Conservation (phyloP, 495 filamentous ascomycete species). For the Penicillium ucsense region DNA sequence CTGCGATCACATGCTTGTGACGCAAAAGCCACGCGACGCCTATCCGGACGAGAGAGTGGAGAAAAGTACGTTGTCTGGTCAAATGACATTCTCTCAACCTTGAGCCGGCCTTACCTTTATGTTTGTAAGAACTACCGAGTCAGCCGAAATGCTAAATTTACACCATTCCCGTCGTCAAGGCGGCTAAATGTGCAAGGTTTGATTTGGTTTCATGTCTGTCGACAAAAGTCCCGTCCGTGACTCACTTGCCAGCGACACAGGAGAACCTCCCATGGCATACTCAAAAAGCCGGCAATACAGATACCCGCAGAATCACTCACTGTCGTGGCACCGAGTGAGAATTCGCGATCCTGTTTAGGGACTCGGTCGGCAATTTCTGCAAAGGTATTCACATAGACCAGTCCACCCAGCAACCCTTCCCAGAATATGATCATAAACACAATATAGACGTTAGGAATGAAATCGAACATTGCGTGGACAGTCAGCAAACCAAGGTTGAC, state of each 20-base stretch:
- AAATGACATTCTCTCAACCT: no score
- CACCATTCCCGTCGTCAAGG: not conserved
- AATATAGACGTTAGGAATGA: conserved; percentile 74
- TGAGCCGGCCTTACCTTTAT: no score
- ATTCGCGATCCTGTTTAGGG: conserved; percentile 68
- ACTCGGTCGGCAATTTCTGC: conserved; percentile 82
- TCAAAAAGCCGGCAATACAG: conserved; percentile 76
- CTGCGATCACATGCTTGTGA: conserved; percentile 19
- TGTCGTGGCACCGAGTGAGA: conserved; percentile 77
- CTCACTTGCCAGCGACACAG: conserved; percentile 74
- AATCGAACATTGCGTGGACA: conserved; percentile 63
- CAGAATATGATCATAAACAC: conserved; percentile 84
- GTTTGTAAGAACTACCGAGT: not conserved
- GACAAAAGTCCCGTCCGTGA: conserved; percentile 72
- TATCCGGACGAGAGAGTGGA: no score
- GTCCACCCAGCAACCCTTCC: conserved; percentile 84
- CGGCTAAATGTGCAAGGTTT: not conserved
- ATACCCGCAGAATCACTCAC: conserved; percentile 91
- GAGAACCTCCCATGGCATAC: conserved; percentile 74
- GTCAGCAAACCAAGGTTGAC: conserved; percentile 66
- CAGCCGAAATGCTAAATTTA: not conserved
- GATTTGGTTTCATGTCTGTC: conserved; percentile 12
- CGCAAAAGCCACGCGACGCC: not conserved
- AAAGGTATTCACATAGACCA: conserved; percentile 93
- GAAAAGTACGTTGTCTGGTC: no score